phyloP scores from a whole-genome alignment of 768 basidiomycete genomes.

The Leccinum ochraceum region DNA sequence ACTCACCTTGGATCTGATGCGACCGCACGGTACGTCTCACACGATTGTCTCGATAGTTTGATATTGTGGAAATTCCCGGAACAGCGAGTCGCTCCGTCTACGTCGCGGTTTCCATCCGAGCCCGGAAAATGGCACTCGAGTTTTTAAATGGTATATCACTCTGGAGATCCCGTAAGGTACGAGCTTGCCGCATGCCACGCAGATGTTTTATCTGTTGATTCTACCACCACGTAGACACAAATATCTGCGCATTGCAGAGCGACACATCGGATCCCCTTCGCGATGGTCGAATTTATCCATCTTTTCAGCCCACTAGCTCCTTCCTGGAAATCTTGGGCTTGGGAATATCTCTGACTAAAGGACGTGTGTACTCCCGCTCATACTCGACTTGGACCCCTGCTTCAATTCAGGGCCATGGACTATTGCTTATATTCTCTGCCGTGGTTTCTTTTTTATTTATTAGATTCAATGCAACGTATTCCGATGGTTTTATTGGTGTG shows the following conservation, averaged over 20 bases:
- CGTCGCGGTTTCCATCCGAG: slow-evolving; percentile 18
- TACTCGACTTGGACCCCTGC: neutral
- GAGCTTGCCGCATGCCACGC: slow-evolving; percentile 2
- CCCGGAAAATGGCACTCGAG: slow-evolving; percentile 10
- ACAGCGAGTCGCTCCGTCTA: slow-evolving; percentile 3
- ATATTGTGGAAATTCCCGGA: slow-evolving; percentile 3
- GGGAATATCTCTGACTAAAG: neutral
- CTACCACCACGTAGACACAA: slow-evolving; percentile 13
- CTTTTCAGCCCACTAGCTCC: slow-evolving; percentile 3
- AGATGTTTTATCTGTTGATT: slow-evolving; percentile 13
- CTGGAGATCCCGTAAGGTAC: slow-evolving; percentile 1
- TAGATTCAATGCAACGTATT: neutral
- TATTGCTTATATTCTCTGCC: neutral
- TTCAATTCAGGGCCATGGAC: slow-evolving; percentile 1
- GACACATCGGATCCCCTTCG: neutral
- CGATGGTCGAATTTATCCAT: neutral
- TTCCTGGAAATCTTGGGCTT: neutral
- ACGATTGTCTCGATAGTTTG: slow-evolving; percentile 1
- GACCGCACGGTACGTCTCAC: slow-evolving; percentile 17
- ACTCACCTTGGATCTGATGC: neutral
- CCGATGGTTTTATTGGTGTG: neutral
- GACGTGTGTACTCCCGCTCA: no score
- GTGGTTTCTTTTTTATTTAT: slow-evolving; percentile 1
- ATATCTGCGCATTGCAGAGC: slow-evolving; percentile 1
- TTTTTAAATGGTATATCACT: neutral